Evolutionary conservation across 768 basidiomycete species (phyloP).

Genomic region (Xerocomellus chrysenteron): DNA sequence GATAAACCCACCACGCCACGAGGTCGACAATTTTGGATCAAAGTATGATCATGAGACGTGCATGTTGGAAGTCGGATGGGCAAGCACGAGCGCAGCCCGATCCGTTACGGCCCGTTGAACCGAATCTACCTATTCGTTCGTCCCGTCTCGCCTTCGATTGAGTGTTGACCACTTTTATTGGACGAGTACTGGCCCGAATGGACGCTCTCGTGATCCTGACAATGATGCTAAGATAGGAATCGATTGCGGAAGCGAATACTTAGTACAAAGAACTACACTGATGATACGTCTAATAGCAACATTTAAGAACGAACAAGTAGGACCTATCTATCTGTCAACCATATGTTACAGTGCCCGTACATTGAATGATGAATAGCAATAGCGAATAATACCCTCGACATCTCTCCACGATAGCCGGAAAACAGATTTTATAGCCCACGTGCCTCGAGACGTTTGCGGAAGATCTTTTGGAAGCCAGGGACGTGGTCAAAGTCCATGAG

Average conservation of each 20-base stretch:
- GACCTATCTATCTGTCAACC: neutral
- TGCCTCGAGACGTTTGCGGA: constrained; percentile 24
- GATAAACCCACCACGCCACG: too few relatives aligned
- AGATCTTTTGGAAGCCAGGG: constrained; percentile 30
- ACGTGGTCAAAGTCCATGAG: constrained; percentile 34
- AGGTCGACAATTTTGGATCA: too few relatives aligned
- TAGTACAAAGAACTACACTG: neutral
- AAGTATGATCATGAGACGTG: too few relatives aligned
- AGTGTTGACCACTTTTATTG: too few relatives aligned
- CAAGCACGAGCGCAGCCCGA: too few relatives aligned
- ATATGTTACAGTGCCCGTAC: neutral
- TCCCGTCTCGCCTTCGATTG: too few relatives aligned
- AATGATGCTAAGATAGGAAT: neutral
- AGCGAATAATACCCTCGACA: neutral
- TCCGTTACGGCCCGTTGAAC: too few relatives aligned
- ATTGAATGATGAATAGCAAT: neutral
- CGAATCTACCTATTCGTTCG: too few relatives aligned
- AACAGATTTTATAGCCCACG: constrained; percentile 21
- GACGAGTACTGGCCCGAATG: neutral
- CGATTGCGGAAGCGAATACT: neutral
- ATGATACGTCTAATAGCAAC: neutral
- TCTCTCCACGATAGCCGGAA: neutral
- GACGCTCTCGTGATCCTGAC: neutral
- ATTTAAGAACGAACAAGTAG: neutral
- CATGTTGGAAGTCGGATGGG: too few relatives aligned